Conservation (phyloP, 495 filamentous ascomycete species). For the Aspergillus heteromorphus region DNA sequence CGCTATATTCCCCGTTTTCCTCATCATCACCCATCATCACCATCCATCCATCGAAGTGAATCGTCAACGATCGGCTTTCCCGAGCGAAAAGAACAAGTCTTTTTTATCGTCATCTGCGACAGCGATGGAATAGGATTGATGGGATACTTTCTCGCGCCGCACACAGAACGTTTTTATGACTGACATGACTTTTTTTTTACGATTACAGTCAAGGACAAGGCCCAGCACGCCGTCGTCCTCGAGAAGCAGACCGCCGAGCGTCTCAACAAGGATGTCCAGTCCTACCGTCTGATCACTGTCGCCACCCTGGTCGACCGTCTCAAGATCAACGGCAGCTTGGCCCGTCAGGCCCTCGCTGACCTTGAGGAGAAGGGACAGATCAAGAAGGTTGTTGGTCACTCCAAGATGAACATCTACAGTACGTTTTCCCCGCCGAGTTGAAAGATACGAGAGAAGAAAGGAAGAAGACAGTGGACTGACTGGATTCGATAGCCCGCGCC, state of each 20-base stretch:
- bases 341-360: slow-evolving; percentile 82
- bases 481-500: slow-evolving; percentile 35
- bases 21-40: slow-evolving; percentile 13
- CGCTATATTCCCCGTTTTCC: slow-evolving; percentile 26
- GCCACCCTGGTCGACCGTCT: slow-evolving; percentile 97
- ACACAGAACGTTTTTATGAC: no score
- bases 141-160: no score
- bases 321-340: slow-evolving; percentile 99
- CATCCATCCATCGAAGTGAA: slow-evolving; percentile 8
- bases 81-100: background rate
- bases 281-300: slow-evolving; percentile 98
- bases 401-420: slow-evolving; percentile 98
- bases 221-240: slow-evolving; percentile 85
- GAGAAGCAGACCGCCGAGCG: slow-evolving; percentile 64
- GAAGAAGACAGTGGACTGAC: no score
- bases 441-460: background rate
- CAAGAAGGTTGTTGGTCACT: slow-evolving; percentile 96
- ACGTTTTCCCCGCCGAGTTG: slow-evolving; percentile 14
- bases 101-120: slow-evolving; percentile 2
- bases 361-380: slow-evolving; percentile 97
- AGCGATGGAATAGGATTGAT: slow-evolving; percentile 13
- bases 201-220: slow-evolving; percentile 97
- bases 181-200: slow-evolving; percentile 23
- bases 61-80: background rate
- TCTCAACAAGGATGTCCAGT: slow-evolving; percentile 96